phyloP scores from a whole-genome alignment of 345 rosid genomes.

The Populus pruinosa region DNA sequence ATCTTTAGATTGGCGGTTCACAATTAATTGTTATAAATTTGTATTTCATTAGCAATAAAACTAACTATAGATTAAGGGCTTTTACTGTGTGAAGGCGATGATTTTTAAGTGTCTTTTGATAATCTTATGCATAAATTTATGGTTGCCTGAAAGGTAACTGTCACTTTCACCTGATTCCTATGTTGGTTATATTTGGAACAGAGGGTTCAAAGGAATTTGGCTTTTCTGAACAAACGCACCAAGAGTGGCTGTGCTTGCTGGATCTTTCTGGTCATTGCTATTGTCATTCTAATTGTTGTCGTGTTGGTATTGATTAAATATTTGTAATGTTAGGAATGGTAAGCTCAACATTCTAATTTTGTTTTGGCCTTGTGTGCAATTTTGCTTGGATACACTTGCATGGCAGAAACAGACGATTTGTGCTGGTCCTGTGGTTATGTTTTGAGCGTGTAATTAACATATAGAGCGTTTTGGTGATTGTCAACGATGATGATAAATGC shows the following conservation, averaged over 20 bases:
- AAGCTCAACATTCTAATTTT: not conserved
- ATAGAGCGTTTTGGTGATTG: not conserved
- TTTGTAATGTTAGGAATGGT: conserved; percentile 36
- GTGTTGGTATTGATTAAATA: conserved; percentile 70
- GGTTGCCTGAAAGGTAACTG: not conserved
- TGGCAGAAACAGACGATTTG: not conserved
- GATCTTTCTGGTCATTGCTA: conserved; percentile 64
- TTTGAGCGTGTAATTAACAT: not conserved
- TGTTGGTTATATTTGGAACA: conserved; percentile 33
- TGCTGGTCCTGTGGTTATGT: not conserved
- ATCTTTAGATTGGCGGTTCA: not conserved
- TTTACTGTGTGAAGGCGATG: not conserved
- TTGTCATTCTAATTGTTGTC: conserved; percentile 66
- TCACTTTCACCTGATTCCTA: not conserved
- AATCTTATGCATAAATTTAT: not conserved
- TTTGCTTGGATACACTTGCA: not conserved
- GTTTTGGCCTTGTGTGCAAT: not conserved
- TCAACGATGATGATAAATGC: not conserved
- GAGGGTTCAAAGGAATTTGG: conserved; percentile 93
- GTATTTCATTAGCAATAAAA: not conserved
- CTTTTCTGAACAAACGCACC: conserved; percentile 82
- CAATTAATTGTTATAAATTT: not conserved
- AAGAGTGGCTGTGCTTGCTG: conserved; percentile 84
- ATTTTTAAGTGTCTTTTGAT: not conserved
- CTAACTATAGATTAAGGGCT: not conserved